Conservation (phyloP, 257 asterid species). For the Catharanthus roseus region DNA sequence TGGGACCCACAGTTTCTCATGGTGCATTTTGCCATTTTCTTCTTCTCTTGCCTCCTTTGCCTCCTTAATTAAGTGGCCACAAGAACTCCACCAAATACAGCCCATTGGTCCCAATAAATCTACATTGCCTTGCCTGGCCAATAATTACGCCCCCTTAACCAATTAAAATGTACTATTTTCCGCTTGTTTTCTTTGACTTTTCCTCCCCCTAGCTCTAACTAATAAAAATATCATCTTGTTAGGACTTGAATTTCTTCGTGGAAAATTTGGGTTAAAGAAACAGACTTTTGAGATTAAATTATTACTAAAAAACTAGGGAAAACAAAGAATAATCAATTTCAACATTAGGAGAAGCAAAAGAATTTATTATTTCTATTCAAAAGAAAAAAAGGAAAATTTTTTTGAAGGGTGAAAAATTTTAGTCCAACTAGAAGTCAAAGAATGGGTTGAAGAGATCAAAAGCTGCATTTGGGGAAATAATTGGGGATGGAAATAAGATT, state of each 20-base stretch:
- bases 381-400: neutral
- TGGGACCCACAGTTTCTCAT: neutral
- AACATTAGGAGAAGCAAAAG: neutral
- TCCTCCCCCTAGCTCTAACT: neutral
- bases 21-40: neutral
- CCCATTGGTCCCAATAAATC: too few relatives aligned
- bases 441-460: slow-evolving; percentile 55
- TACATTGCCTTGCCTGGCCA: neutral
- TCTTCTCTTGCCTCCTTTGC: neutral
- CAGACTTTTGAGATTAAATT: neutral
- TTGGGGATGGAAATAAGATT: slow-evolving; percentile 58
- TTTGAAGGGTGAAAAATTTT: neutral
- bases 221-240: neutral
- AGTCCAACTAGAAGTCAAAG: slow-evolving; percentile 58
- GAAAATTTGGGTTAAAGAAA: neutral
- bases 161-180: neutral
- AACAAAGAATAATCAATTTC: neutral
- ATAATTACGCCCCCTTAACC: neutral
- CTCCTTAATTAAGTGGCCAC: neutral
- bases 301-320: neutral
- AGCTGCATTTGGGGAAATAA: slow-evolving; percentile 60
- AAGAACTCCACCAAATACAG: too few relatives aligned
- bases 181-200: slow-evolving; percentile 1
- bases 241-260: neutral
- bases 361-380: neutral